These are phyloP conservation scores for Apiotrichum domesticum DNA, from an alignment of 1,284 basidiomycete genomes.

Conservation along the genomic window DNA sequence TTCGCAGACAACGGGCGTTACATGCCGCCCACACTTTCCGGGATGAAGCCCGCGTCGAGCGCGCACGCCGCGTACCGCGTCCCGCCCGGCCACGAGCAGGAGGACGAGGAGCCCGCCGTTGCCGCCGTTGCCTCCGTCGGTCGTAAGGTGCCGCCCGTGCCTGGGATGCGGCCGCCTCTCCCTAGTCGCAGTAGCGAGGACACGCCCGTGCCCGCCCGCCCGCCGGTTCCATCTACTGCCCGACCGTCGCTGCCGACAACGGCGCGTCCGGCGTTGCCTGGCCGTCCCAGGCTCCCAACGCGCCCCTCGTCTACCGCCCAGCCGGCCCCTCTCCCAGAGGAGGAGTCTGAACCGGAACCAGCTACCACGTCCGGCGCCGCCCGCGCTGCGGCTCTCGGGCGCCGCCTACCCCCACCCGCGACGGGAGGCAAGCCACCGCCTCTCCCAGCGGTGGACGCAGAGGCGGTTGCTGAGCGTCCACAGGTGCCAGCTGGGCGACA, in stretches of 20 bases:
- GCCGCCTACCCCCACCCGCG: neutral
- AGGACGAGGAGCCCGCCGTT: neutral
- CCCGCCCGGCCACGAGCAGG: neutral
- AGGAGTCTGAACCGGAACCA: neutral
- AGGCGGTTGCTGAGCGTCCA: neutral
- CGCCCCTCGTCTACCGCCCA: neutral
- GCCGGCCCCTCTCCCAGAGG: neutral
- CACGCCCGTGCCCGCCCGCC: neutral
- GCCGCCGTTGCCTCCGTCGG: neutral
- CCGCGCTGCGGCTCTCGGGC: neutral
- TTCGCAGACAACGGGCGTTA: neutral
- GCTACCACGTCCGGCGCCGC: neutral
- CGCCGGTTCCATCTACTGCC: neutral
- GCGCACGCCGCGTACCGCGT: neutral
- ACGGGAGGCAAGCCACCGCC: neutral
- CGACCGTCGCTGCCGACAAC: neutral
- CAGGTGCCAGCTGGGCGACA: neutral
- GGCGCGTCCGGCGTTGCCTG: neutral
- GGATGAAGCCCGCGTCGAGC: neutral
- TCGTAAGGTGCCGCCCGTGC: neutral
- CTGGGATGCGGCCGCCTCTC: neutral
- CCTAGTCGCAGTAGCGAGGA: neutral
- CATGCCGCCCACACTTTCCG: neutral
- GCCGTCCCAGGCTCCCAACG: neutral
- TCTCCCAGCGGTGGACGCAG: neutral